phyloP scores from a whole-genome alignment of 257 asterid genomes.

The Solanum etuberosum region DNA sequence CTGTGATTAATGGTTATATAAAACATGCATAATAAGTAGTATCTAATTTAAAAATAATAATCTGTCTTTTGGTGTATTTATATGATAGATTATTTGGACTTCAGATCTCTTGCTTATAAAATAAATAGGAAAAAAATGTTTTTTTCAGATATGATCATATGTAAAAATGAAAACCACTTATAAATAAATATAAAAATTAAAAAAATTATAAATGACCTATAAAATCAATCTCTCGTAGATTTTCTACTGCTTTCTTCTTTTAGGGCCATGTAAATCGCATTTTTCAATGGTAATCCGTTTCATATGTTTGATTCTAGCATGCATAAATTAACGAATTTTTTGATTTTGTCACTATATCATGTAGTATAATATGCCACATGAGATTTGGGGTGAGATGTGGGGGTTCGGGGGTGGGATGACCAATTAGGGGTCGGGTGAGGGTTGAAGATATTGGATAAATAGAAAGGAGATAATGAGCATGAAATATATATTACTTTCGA shows the following conservation, averaged over 20 bases:
- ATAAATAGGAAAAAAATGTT: too few species aligned
- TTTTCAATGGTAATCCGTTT: background rate
- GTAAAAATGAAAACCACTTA: background rate
- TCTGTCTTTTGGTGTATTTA: background rate
- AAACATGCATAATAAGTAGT: background rate
- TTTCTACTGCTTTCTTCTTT: too few species aligned
- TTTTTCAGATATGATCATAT: background rate
- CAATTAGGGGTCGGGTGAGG: background rate
- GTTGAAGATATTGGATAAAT: background rate
- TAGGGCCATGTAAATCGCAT: too few species aligned
- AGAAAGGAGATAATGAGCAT: background rate
- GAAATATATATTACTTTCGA: background rate
- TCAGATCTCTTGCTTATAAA: background rate
- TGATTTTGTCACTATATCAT: too few species aligned
- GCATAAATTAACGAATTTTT: background rate
- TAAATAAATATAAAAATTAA: rapidly evolving
- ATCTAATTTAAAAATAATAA: background rate
- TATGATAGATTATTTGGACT: background rate
- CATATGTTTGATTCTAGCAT: background rate
- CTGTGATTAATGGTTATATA: background rate
- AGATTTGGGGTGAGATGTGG: background rate
- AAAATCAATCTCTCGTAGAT: too few species aligned
- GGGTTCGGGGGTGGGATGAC: background rate
- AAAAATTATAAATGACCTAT: too few species aligned
- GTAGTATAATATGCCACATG: background rate